A percentile compares a stretch with the other conserved stretches of the same genome.
Conservation (phyloP, 768 basidiomycete species). For the Butyriboletus loyo region DNA sequence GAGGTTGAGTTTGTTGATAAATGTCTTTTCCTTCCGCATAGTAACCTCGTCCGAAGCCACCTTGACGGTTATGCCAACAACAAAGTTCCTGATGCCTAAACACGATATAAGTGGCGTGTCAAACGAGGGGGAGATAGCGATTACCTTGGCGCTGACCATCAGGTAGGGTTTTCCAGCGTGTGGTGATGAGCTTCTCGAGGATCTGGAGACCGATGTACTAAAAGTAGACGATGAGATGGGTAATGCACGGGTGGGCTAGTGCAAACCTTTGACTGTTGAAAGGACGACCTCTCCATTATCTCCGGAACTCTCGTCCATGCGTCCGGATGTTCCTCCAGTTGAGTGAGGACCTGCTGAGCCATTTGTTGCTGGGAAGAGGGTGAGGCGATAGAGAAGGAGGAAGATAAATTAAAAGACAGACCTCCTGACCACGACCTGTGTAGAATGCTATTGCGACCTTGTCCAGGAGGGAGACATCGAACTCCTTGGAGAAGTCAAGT, state of each 20-base stretch:
- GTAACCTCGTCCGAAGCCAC: slow-evolving; percentile 87
- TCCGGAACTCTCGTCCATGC: slow-evolving; percentile 97
- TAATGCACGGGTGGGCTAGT: background rate
- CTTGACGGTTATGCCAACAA: slow-evolving; percentile 90
- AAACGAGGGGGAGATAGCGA: slow-evolving; percentile 1
- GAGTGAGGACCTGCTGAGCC: slow-evolving; percentile 91
- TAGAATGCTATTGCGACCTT: slow-evolving; percentile 92
- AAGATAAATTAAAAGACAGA: slow-evolving; percentile 35
- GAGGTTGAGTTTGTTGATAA: slow-evolving; percentile 93
- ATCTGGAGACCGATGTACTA: slow-evolving; percentile 98
- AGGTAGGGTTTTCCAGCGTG: slow-evolving; percentile 94
- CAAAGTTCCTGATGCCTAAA: slow-evolving; percentile 91
- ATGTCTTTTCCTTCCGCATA: slow-evolving; percentile 90
- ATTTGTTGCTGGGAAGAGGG: slow-evolving; percentile 73
- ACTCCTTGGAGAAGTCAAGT: slow-evolving; percentile 90
- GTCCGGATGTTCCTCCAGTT: slow-evolving; percentile 94
- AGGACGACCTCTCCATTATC: slow-evolving; percentile 80
- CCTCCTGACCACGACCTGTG: slow-evolving; percentile 80
- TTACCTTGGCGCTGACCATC: slow-evolving; percentile 89
- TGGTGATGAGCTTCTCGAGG: slow-evolving; percentile 90
- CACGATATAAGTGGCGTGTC: slow-evolving; percentile 10
- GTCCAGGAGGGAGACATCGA: slow-evolving; percentile 91
- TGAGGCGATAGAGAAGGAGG: background rate
- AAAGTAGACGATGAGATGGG: slow-evolving; percentile 14
- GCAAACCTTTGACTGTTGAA: slow-evolving; percentile 80